Evolutionary conservation across 202 grass and related monocot species (phyloP).

Genomic region (Tripidium arundinaceum): DNA sequence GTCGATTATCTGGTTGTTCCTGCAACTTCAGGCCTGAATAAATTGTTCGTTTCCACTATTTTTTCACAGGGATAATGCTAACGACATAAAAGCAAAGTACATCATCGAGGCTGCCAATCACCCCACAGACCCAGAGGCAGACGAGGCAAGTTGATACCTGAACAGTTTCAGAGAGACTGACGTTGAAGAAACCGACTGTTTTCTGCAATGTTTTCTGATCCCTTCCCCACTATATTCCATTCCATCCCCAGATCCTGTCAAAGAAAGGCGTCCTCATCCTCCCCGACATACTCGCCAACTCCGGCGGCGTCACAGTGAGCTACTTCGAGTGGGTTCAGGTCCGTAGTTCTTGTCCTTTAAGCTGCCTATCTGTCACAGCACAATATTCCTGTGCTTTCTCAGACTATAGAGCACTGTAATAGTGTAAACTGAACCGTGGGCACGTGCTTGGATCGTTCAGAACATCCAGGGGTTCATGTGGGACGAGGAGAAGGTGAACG

Average conservation of each 20-base stretch:
- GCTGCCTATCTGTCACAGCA: too few species aligned
- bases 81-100: constrained; percentile 89
- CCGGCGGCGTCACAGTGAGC: constrained; percentile 87
- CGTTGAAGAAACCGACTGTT: not conserved
- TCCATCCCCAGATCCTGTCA: constrained; percentile 63
- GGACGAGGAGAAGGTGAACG: constrained; percentile 96
- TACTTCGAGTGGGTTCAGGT: constrained; percentile 99
- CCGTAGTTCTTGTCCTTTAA: not conserved
- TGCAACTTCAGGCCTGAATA: not conserved
- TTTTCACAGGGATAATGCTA: constrained; percentile 71
- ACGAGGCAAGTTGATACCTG: constrained; percentile 50
- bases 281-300: constrained; percentile 90
- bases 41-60: not conserved
- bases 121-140: constrained; percentile 89
- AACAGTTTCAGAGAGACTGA: not conserved
- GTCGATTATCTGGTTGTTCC: not conserved
- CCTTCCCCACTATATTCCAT: not conserved
- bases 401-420: not conserved
- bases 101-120: constrained; percentile 99
- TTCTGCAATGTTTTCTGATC: not conserved
- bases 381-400: not conserved
- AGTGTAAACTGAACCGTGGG: not conserved
- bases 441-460: constrained; percentile 29
- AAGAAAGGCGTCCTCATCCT: constrained; percentile 94
- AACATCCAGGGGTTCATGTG: constrained; percentile 99